These are phyloP conservation scores for Aspergillus piperis DNA, from an alignment of 2,329 filamentous ascomycete genomes.

Conservation along the genomic window DNA sequence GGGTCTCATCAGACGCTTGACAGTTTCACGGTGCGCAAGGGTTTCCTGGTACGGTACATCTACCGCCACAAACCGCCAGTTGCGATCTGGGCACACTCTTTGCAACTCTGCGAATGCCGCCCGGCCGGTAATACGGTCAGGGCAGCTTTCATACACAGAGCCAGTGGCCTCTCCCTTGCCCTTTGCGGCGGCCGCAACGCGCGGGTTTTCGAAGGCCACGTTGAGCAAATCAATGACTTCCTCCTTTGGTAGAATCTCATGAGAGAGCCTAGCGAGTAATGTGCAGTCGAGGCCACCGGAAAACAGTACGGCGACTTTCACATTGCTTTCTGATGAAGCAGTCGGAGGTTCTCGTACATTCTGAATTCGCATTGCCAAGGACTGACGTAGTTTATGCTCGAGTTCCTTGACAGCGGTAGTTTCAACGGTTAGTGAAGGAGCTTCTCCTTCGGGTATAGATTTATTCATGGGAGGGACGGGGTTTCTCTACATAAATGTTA, in stretches of 20 bases:
- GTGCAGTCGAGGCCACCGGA: slow-evolving; percentile 95
- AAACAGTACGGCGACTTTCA: slow-evolving; percentile 75
- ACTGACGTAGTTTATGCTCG: slow-evolving; percentile 57
- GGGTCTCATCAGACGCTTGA: slow-evolving; percentile 80
- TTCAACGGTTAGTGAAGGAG: slow-evolving; percentile 34
- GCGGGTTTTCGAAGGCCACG: slow-evolving; percentile 94
- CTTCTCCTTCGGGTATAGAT: slow-evolving; percentile 31
- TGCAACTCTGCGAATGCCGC: slow-evolving; percentile 75
- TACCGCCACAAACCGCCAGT: slow-evolving; percentile 78
- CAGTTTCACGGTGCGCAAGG: slow-evolving; percentile 64
- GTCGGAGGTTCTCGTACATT: slow-evolving; percentile 63
- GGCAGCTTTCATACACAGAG: slow-evolving; percentile 75
- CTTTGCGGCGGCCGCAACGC: slow-evolving; percentile 61
- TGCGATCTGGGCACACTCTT: slow-evolving; percentile 66
- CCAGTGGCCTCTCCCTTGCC: slow-evolving; percentile 34
- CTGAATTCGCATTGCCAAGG: slow-evolving; percentile 65
- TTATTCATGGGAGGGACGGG: slow-evolving; percentile 51
- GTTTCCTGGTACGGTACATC: slow-evolving; percentile 81
- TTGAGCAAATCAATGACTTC: slow-evolving; percentile 87
- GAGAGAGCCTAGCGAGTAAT: slow-evolving; percentile 74
- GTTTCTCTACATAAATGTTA: slow-evolving; percentile 33
- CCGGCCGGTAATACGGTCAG: slow-evolving; percentile 84
- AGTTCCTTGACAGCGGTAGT: slow-evolving; percentile 59
- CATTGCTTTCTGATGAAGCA: slow-evolving; percentile 25
- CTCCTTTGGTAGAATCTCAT: slow-evolving; percentile 69